These are phyloP conservation scores for Neoboletus brunneissimus DNA, from an alignment of 768 basidiomycete genomes.

Conservation along the genomic window DNA sequence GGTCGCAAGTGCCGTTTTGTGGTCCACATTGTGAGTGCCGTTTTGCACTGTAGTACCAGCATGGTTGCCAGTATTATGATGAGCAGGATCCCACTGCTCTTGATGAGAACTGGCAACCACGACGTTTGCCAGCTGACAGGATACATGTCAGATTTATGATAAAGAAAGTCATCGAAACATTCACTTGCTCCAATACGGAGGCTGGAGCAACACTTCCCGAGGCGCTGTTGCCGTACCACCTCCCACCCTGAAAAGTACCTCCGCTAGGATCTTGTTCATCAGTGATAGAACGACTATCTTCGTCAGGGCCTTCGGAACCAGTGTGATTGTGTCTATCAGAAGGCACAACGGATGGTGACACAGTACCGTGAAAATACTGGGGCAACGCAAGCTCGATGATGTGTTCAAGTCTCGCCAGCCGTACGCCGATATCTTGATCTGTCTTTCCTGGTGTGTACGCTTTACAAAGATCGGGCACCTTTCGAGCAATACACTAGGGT, in stretches of 20 bases:
- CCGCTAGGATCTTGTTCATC: conserved; percentile 76
- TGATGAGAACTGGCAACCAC: conserved; percentile 42
- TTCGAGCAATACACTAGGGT: conserved; percentile 73
- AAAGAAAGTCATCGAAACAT: conserved; percentile 22
- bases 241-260: conserved; percentile 78
- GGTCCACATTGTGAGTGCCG: conserved; percentile 25
- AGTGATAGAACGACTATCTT: conserved; percentile 66
- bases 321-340: conserved; percentile 43
- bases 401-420: conserved; percentile 73
- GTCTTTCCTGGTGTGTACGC: conserved; percentile 85
- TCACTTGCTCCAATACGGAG: conserved; percentile 76
- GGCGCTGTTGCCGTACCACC: conserved; percentile 83
- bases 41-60: conserved; percentile 17
- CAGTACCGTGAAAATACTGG: conserved; percentile 55
- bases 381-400: conserved; percentile 79
- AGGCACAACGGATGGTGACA: conserved; percentile 33
- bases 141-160: conserved; percentile 21
- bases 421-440: conserved; percentile 75
- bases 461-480: conserved; percentile 84
- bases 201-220: conserved; percentile 80
- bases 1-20: conserved; percentile 26
- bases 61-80: conserved; percentile 13
- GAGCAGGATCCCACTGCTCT: conserved; percentile 27
- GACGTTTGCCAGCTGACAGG: conserved; percentile 49
- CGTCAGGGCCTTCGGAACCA: conserved; percentile 51